Evolutionary conservation across 441 rosid species (phyloP).

Genomic region (Erodium texanum): DNA sequence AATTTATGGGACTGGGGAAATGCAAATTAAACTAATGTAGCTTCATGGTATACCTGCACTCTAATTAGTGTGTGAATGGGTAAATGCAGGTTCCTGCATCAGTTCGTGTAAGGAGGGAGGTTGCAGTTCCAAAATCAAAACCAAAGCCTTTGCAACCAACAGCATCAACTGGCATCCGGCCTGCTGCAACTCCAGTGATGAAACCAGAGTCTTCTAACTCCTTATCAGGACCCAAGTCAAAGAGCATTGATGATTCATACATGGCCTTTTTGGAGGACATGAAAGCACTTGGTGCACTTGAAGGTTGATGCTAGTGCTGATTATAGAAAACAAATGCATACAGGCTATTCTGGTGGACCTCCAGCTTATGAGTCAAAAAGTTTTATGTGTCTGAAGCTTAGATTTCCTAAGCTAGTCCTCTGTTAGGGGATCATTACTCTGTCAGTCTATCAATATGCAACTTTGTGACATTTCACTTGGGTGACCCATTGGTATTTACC

Average conservation of each 20-base stretch:
- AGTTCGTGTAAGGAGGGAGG: conserved; percentile 84
- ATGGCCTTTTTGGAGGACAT: not conserved
- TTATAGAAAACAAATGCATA: not conserved
- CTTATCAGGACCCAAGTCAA: conserved; percentile 44
- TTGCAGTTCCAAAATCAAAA: conserved; percentile 50
- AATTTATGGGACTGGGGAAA: not conserved
- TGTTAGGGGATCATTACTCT: not conserved
- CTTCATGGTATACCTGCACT: not conserved
- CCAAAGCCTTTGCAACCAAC: conserved; percentile 41
- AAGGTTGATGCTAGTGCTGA: not conserved
- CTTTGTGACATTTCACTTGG: not conserved
- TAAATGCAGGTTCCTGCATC: conserved; percentile 80
- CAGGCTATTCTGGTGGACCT: not conserved
- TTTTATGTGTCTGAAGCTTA: not conserved
- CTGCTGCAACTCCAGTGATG: conserved; percentile 32
- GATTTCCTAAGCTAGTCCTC: not conserved
- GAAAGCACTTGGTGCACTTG: not conserved
- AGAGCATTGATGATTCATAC: conserved; percentile 42
- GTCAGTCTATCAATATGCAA: not conserved
- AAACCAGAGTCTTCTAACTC: conserved; percentile 39
- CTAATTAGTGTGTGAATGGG: not conserved
- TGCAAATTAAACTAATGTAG: not conserved
- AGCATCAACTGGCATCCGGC: conserved; percentile 23
- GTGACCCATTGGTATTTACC: too few relatives aligned
- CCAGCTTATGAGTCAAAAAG: not conserved